Conservation (phyloP, 1,139 yeast species). For the Yarrowia galli region DNA sequence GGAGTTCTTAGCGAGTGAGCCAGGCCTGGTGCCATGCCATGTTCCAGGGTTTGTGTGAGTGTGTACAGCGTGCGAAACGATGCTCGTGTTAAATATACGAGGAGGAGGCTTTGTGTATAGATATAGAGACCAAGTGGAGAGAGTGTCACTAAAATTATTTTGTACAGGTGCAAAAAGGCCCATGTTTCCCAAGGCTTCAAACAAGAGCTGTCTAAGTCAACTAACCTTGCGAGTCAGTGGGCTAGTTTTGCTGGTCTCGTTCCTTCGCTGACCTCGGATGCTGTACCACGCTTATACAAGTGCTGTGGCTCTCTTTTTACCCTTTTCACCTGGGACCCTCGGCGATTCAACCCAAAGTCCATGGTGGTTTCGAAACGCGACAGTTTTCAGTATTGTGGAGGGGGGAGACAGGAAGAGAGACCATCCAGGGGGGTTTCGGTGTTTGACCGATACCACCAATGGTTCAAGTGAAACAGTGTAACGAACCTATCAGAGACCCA, state of each 20-base stretch:
- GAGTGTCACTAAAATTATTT: too few relatives aligned
- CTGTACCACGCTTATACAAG: neutral
- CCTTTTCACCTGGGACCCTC: neutral
- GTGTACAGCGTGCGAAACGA: neutral
- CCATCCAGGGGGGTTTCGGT: neutral
- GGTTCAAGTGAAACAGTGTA: too few relatives aligned
- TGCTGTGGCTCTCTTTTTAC: neutral
- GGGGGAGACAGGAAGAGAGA: neutral
- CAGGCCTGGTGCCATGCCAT: too few relatives aligned
- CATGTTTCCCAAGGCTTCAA: neutral
- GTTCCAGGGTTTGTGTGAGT: neutral
- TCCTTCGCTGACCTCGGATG: slow-evolving; percentile 4
- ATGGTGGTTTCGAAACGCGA: neutral
- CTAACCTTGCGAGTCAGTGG: neutral
- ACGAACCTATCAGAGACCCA: neutral
- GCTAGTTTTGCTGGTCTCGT: slow-evolving; percentile 5
- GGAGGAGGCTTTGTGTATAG: too few relatives aligned
- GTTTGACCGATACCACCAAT: too few relatives aligned
- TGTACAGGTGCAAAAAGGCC: neutral
- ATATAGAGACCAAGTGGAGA: too few relatives aligned
- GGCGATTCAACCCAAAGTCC: slow-evolving; percentile 8
- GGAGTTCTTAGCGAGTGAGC: slow-evolving; percentile 33
- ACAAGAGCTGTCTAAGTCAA: neutral
- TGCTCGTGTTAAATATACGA: too few relatives aligned
- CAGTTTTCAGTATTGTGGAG: neutral